Evolutionary conservation across 2,329 filamentous ascomycete genomes (phyloP), one percentile per base, ranked within the genome.

Genomic region (Diplodia scrobiculata): DNA sequence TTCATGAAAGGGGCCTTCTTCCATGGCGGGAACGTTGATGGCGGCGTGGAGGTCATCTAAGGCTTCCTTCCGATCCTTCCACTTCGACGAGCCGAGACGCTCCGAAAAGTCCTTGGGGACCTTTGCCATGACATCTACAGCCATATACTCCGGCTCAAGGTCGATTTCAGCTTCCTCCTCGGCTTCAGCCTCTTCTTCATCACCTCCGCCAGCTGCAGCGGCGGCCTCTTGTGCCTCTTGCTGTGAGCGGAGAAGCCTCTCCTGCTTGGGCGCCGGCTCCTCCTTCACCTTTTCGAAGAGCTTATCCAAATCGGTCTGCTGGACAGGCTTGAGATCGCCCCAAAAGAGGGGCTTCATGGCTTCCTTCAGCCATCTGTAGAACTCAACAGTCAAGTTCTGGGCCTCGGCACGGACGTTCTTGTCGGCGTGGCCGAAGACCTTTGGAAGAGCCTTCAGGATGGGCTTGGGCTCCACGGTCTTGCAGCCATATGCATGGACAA

Each of bases 301-400:
- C 47, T 93, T 91, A 74, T 99, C 96, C 66, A 99, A 81, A 74
- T 99, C 96, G 68, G 89, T 87, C 77, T 99, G 95, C 75, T 99
- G 95, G 0, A 96, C 94, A 0, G 94, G 90, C 77, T 99, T 99
- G 68, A 99, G 79, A 67, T 99, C 95, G 52, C 86, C 87, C 93
- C 95, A 99, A 77, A 99, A 98, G 79, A 98, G 89, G 45, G 94
- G 92, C 77, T 99, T 99, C 88, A 99, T 97, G 11, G 94, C 94
- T 70, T 99, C 95, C 71, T 94, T 90, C 38, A 99, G 83, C 95
- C 96, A 99, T 78, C 95, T 85, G 79, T 99, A 99, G 67, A 99
- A 86, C 75, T 99, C 96, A 55, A 97, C 91, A 0, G 94, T 90
- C 66, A 99, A 82, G 71, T 90, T 92, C 54, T 95, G 95, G 32